These are phyloP conservation scores for Melastoma malabathricum DNA, from an alignment of 345 rosid species.

Conservation along the genomic window DNA sequence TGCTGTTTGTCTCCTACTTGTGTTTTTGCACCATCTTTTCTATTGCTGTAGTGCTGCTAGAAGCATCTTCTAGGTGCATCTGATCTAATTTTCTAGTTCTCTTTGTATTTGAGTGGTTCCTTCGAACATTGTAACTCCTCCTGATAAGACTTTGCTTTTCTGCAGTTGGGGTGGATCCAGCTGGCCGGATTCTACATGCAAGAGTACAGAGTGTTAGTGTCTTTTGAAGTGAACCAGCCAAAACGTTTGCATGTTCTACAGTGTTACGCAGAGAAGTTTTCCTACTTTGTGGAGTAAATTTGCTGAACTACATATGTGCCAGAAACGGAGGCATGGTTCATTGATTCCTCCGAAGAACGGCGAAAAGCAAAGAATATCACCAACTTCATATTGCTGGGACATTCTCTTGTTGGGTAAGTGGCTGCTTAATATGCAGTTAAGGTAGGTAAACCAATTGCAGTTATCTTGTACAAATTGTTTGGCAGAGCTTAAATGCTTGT, in stretches of 20 bases:
- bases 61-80: too few relatives aligned
- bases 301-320: neutral
- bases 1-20: too few relatives aligned
- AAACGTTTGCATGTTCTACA: too few relatives aligned
- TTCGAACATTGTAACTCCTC: neutral
- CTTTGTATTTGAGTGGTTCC: neutral
- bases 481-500: too few relatives aligned
- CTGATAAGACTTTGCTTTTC: neutral
- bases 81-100: neutral
- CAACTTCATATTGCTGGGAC: slow-evolving; percentile 85
- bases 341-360: slow-evolving; percentile 97
- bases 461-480: too few relatives aligned
- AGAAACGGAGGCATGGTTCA: slow-evolving; percentile 99
- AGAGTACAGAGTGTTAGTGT: slow-evolving; percentile 78
- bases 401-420: slow-evolving; percentile 97
- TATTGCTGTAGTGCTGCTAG: too few relatives aligned
- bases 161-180: slow-evolving; percentile 98
- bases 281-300: neutral
- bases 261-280: too few relatives aligned
- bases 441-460: slow-evolving; percentile 25
- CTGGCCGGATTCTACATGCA: slow-evolving; percentile 96
- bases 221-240: too few relatives aligned
- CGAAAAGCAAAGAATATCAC: slow-evolving; percentile 73
- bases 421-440: slow-evolving; percentile 91
- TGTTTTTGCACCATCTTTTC: too few relatives aligned